These are phyloP conservation scores for Saitozyma podzolica DNA, from an alignment of 768 basidiomycete genomes.

Conservation along the genomic window DNA sequence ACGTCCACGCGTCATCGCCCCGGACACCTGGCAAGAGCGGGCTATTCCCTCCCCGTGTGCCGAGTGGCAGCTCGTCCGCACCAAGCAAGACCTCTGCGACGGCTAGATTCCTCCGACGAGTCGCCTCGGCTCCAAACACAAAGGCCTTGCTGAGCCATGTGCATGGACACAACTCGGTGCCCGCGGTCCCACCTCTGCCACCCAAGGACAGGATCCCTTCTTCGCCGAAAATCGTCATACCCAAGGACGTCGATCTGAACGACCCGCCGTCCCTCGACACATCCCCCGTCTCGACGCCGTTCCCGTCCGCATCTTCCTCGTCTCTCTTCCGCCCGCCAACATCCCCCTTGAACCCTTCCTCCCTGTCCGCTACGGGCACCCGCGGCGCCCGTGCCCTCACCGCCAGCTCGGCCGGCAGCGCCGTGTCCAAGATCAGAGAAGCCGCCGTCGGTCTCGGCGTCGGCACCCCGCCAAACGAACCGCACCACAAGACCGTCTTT, in stretches of 20 bases:
- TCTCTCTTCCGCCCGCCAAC: no score
- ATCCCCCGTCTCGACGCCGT: no score
- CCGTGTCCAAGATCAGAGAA: slow-evolving; percentile 11
- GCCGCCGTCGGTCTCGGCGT: slow-evolving; percentile 21
- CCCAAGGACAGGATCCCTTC: neutral
- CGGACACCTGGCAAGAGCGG: slow-evolving; percentile 25
- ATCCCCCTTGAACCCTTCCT: no score
- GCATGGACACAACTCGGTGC: no score
- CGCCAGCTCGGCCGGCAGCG: slow-evolving; percentile 17
- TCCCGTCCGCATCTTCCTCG: no score
- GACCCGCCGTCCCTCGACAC: neutral
- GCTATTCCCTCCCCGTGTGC: slow-evolving; percentile 3
- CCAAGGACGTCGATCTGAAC: neutral
- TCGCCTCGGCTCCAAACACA: slow-evolving; percentile 94
- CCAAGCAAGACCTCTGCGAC: slow-evolving; percentile 55
- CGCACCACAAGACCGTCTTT: slow-evolving; percentile 60
- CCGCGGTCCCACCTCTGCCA: neutral
- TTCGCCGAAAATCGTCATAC: neutral
- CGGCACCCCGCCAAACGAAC: slow-evolving; percentile 22
- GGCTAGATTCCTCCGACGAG: slow-evolving; percentile 86
- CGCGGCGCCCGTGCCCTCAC: slow-evolving; percentile 28
- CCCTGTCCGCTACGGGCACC: slow-evolving; percentile 22
- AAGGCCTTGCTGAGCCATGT: slow-evolving; percentile 70
- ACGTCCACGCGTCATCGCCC: slow-evolving; percentile 20
- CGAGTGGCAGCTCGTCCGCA: slow-evolving; percentile 10